These are phyloP conservation scores for Penstemon newberryi DNA, from an alignment of 257 asterid genomes.

Conservation along the genomic window DNA sequence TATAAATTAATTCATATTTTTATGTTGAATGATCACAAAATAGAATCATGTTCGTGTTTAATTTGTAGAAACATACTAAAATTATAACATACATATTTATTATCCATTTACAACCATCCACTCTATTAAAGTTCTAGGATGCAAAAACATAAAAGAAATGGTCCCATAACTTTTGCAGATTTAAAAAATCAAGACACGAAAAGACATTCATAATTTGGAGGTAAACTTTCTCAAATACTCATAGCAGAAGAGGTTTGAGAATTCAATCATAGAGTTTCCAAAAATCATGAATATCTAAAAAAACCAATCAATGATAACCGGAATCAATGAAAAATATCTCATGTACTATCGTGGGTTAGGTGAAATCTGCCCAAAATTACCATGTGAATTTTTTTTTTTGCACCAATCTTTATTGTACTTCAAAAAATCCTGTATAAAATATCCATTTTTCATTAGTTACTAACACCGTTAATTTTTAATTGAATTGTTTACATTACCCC, in stretches of 20 bases:
- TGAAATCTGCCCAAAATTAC: too few relatives aligned
- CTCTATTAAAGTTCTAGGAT: neutral
- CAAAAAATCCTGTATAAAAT: too few relatives aligned
- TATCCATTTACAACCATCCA: neutral
- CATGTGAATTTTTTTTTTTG: too few relatives aligned
- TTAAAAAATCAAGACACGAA: neutral
- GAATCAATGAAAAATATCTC: neutral
- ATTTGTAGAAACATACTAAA: too few relatives aligned
- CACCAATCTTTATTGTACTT: too few relatives aligned
- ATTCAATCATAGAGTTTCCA: neutral
- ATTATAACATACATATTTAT: neutral
- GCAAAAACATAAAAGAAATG: neutral
- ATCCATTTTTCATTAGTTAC: too few relatives aligned
- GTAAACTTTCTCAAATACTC: neutral
- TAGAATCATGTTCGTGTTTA: too few relatives aligned
- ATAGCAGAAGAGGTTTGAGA: neutral
- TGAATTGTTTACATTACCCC: too few relatives aligned
- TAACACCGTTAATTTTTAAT: too few relatives aligned
- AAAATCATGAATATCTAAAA: neutral
- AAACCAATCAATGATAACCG: neutral
- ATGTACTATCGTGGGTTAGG: too few relatives aligned
- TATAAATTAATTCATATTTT: too few relatives aligned
- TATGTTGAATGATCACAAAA: too few relatives aligned
- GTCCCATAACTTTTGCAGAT: neutral
- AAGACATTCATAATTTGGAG: slow-evolving; percentile 6